Evolutionary conservation across 257 asterid genomes (phyloP).

Genomic region (Solanum sparsipilum): DNA sequence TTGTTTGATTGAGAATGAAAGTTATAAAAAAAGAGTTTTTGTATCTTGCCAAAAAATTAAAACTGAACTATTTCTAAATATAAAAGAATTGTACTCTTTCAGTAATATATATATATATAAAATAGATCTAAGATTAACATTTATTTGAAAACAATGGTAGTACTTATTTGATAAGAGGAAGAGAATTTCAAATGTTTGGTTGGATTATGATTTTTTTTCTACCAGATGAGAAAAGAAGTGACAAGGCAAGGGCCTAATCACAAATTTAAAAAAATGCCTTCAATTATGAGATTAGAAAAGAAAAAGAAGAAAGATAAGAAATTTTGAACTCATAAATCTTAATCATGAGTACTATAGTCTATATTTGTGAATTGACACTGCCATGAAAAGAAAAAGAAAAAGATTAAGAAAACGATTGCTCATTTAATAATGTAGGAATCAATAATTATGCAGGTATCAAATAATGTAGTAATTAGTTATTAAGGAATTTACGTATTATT

Average conservation of each 20-base stretch:
- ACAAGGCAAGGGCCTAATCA: background rate
- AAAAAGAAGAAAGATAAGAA: background rate
- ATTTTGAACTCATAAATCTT: background rate
- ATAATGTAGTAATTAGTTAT: background rate
- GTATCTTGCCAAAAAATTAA: background rate
- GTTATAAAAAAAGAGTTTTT: background rate
- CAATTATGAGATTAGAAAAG: background rate
- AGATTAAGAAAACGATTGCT: background rate
- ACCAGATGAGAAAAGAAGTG: background rate
- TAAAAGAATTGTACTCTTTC: too few relatives aligned
- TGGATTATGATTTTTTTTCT: background rate
- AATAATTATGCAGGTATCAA: background rate
- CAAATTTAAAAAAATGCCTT: background rate
- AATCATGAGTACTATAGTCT: background rate
- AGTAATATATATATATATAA: too few relatives aligned
- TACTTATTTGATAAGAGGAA: background rate
- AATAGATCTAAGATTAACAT: background rate
- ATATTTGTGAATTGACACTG: background rate
- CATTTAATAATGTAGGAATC: background rate
- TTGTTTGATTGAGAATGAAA: background rate
- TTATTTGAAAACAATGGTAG: background rate
- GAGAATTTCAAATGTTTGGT: background rate
- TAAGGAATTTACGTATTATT: too few relatives aligned
- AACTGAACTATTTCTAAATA: background rate
- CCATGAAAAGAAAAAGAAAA: background rate